Percentiles rank a stretch among this genome's conserved stretches.
phyloP scores from a whole-genome alignment of 139 green algal species.

The Raphidocelis subcapitata region DNA sequence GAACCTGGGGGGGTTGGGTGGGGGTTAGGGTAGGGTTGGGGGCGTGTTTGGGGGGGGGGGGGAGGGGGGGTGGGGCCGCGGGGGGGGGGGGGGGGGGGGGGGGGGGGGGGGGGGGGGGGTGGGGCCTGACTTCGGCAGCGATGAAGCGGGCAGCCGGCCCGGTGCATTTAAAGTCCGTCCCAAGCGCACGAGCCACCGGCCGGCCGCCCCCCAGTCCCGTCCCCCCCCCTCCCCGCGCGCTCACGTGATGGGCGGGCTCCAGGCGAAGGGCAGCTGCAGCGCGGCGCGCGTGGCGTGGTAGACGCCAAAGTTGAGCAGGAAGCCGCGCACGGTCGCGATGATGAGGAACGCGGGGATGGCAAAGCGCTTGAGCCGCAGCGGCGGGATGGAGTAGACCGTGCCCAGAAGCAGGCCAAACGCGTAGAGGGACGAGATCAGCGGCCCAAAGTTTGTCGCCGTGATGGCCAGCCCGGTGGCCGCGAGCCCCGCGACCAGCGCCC shows the following conservation, averaged over 20 bases:
- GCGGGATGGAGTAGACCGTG: conserved; percentile 96
- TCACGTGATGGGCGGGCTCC: conserved; percentile 82
- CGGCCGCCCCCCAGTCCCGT: too few species aligned
- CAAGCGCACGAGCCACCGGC: too few species aligned
- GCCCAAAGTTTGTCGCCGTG: conserved; percentile 80
- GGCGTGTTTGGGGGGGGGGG: too few species aligned
- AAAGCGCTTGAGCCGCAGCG: conserved; percentile 93
- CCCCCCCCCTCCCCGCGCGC: too few species aligned
- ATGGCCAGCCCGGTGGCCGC: conserved; percentile 78
- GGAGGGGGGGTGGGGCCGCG: too few species aligned
- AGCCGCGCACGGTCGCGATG: conserved; percentile 95
- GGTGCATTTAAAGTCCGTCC: too few species aligned
- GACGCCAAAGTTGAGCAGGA: conserved; percentile 99
- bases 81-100: too few species aligned
- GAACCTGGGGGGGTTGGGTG: too few species aligned
- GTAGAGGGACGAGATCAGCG: conserved; percentile 89
- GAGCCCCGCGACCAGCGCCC: conserved; percentile 70
- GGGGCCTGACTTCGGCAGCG: too few species aligned
- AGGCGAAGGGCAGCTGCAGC: conserved; percentile 85
- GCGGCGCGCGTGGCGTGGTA: conserved; percentile 93
- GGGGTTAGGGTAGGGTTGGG: too few species aligned
- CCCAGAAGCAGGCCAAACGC: conserved; percentile 91
- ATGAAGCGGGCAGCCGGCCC: too few species aligned
- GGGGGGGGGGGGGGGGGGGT: too few species aligned
- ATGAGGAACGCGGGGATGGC: conserved; percentile 95